phyloP scores from a whole-genome alignment of 352 stramenopile genomes.

The Globisporangium ultimum region DNA sequence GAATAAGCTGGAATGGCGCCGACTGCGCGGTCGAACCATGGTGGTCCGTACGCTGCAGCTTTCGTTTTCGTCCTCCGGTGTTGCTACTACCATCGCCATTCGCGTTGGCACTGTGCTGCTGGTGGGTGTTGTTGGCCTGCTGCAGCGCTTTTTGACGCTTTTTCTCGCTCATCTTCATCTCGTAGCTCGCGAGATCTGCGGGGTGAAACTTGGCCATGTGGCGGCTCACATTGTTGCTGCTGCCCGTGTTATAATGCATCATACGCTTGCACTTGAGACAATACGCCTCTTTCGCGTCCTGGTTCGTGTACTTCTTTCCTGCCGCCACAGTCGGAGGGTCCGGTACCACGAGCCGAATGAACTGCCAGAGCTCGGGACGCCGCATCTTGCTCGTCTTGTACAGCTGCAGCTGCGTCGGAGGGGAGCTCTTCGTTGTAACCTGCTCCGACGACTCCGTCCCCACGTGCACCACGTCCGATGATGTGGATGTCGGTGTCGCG shows the following conservation, averaged over 20 bases:
- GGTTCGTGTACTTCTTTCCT: slow-evolving; percentile 46
- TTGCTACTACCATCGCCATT: slow-evolving; percentile 2
- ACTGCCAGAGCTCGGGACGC: slow-evolving; percentile 53
- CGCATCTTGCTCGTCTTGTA: slow-evolving; percentile 62
- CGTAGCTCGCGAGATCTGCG: slow-evolving; percentile 33
- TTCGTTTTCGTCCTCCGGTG: slow-evolving; percentile 25
- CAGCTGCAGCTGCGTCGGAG: slow-evolving; percentile 27
- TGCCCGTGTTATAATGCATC: slow-evolving; percentile 57
- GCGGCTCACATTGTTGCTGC: slow-evolving; percentile 52
- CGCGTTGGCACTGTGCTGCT: slow-evolving; percentile 2
- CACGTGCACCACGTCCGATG: too few species aligned
- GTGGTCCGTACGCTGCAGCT: slow-evolving; percentile 10
- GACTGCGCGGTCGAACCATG: neutral
- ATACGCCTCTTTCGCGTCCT: slow-evolving; percentile 49
- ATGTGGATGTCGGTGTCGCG: too few species aligned
- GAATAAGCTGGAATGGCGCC: neutral
- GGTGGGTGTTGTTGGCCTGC: slow-evolving; percentile 1
- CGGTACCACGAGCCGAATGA: slow-evolving; percentile 47
- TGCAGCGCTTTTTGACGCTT: slow-evolving; percentile 1
- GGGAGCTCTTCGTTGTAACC: neutral
- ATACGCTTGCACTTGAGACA: slow-evolving; percentile 54
- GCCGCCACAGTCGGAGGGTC: slow-evolving; percentile 36
- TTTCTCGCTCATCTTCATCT: slow-evolving; percentile 25
- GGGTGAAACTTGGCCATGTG: slow-evolving; percentile 56
- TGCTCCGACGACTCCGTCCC: neutral